Conservation (phyloP, 345 rosid species). For the Theobroma cacao region DNA sequence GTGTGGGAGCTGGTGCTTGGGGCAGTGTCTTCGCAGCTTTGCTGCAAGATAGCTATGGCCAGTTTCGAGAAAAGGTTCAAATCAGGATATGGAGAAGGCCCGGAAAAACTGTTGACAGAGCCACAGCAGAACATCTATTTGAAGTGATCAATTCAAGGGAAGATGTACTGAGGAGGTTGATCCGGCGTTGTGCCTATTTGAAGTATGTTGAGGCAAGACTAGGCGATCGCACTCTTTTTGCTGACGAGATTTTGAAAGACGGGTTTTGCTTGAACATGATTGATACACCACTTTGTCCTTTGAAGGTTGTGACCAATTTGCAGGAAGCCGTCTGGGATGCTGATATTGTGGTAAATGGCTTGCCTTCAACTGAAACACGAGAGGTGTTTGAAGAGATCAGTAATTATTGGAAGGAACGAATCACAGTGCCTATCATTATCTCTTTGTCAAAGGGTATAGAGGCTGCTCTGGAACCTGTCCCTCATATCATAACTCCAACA, state of each 20-base stretch:
- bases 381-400: conserved; percentile 68
- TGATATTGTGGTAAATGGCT: conserved; percentile 69
- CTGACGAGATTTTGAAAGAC: conserved; percentile 79
- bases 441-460: conserved; percentile 85
- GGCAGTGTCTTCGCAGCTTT: conserved; percentile 82
- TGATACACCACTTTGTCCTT: conserved; percentile 72
- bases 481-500: conserved; percentile 76
- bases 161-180: conserved; percentile 69
- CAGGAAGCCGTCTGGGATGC: conserved; percentile 92
- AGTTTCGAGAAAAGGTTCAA: conserved; percentile 62
- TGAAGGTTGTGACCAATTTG: conserved; percentile 78
- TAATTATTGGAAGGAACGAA: conserved; percentile 72
- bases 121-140: conserved; percentile 71
- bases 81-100: conserved; percentile 82
- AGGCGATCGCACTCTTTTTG: conserved; percentile 68
- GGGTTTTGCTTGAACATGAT: conserved; percentile 89
- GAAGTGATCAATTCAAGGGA: conserved; percentile 85
- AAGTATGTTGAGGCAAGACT: conserved; percentile 80
- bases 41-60: conserved; percentile 71
- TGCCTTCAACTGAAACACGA: conserved; percentile 72
- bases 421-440: conserved; percentile 59
- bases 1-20: conserved; percentile 91
- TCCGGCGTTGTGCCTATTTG: conserved; percentile 73
- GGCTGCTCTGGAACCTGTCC: conserved; percentile 64
- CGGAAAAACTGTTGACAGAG: conserved; percentile 59